phyloP scores from a whole-genome alignment of 768 basidiomycete genomes.

The Naganishia friedmannii region DNA sequence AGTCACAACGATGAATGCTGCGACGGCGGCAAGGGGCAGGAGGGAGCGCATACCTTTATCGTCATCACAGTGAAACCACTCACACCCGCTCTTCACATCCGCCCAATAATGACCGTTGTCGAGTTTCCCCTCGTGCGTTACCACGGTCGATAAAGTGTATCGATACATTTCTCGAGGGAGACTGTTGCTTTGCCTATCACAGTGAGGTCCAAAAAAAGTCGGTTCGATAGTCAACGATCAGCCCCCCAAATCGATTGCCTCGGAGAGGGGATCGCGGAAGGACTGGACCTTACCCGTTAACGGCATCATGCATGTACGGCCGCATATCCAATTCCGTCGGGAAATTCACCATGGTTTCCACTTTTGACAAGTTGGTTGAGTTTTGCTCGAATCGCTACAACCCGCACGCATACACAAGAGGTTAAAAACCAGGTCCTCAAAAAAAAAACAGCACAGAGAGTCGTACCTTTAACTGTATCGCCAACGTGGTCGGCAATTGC shows the following conservation, averaged over 20 bases:
- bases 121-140: conserved; percentile 90
- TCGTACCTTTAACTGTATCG: conserved; percentile 88
- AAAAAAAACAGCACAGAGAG: neutral
- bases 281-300: conserved; percentile 11
- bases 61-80: conserved; percentile 95
- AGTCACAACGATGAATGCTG: neutral
- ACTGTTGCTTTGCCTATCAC: conserved; percentile 55
- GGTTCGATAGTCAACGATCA: too few species aligned
- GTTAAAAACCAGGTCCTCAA: neutral
- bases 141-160: conserved; percentile 87
- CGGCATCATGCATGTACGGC: conserved; percentile 67
- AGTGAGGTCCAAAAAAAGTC: conserved; percentile 9
- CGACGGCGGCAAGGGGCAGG: neutral
- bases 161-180: conserved; percentile 60
- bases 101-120: conserved; percentile 92
- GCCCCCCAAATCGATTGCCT: too few species aligned
- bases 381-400: conserved; percentile 84
- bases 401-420: neutral
- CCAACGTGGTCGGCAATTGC: conserved; percentile 81
- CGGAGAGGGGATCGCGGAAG: too few species aligned
- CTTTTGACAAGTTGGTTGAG: conserved; percentile 69
- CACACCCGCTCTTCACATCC: conserved; percentile 66
- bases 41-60: conserved; percentile 64
- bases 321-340: conserved; percentile 83
- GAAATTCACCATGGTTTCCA: conserved; percentile 77